A percentile compares a stretch with the other conserved stretches of the same genome.
These are phyloP conservation scores for Hygrophoropsis aurantiaca DNA, from an alignment of 768 basidiomycete species.

Conservation along the genomic window DNA sequence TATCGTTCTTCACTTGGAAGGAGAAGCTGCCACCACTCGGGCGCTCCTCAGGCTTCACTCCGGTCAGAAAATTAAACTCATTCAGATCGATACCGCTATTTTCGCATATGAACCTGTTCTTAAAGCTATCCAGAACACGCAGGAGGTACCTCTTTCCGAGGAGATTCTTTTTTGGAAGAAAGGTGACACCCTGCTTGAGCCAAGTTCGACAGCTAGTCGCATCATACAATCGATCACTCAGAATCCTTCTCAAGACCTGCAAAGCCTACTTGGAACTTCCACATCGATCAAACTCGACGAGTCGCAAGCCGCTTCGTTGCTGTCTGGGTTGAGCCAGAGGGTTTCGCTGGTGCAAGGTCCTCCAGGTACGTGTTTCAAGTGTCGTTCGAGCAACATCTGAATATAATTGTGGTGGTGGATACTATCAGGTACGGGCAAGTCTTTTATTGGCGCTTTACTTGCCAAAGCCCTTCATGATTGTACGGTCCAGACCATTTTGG, in stretches of 20 bases:
- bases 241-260: conserved; percentile 42
- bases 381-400: too few species aligned
- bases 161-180: conserved; percentile 58
- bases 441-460: conserved; percentile 67
- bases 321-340: conserved; percentile 53
- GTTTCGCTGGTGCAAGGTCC: conserved; percentile 71
- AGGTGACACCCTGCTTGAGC: conserved; percentile 10
- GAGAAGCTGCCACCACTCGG: conserved; percentile 35
- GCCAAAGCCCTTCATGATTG: conserved; percentile 58
- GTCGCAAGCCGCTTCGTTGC: conserved; percentile 45
- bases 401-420: neutral
- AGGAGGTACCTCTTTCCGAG: conserved; percentile 41
- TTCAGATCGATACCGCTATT: conserved; percentile 60
- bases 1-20: conserved; percentile 55
- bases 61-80: conserved; percentile 37
- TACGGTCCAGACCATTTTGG: conserved; percentile 52
- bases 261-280: conserved; percentile 33
- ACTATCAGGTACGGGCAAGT: conserved; percentile 66
- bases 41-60: conserved; percentile 41
- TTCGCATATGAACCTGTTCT: conserved; percentile 67
- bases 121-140: conserved; percentile 50
- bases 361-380: conserved; percentile 47
- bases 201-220: conserved; percentile 1
- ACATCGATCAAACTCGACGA: conserved; percentile 48
- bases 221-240: conserved; percentile 28